Conservation (phyloP, 108 stramenopile species). For the Cyclotella cryptica region DNA sequence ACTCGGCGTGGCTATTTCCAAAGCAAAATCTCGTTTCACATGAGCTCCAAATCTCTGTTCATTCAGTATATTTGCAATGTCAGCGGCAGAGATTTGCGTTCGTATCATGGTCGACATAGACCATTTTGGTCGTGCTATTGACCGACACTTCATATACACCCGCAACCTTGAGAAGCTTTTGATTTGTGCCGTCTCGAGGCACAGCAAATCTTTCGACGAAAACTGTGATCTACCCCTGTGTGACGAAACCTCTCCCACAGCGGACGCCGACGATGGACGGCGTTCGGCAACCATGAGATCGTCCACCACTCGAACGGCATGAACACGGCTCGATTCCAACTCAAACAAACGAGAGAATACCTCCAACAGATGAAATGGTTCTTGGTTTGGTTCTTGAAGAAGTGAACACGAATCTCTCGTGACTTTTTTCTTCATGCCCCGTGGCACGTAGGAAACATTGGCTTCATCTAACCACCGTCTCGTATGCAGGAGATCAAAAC, state of each 20-base stretch:
- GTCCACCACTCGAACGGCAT: conserved; percentile 30
- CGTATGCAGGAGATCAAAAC: conserved; percentile 37
- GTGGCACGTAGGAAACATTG: background rate
- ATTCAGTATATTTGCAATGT: conserved; percentile 58
- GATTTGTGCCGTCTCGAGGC: conserved; percentile 61
- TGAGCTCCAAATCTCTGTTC: conserved; percentile 50
- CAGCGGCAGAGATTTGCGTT: conserved; percentile 44
- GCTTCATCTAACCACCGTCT: conserved; percentile 44
- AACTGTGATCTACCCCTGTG: conserved; percentile 54
- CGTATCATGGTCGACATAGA: conserved; percentile 68
- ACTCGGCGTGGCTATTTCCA: conserved; percentile 16
- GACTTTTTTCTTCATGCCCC: no score
- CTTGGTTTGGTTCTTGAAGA: conserved; percentile 44
- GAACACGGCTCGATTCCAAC: conserved; percentile 42
- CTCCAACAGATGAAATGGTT: conserved; percentile 51
- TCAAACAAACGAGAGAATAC: conserved; percentile 41
- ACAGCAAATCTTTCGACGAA: conserved; percentile 66
- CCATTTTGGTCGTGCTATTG: conserved; percentile 59
- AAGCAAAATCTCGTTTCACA: conserved; percentile 53
- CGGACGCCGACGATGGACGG: conserved; percentile 1
- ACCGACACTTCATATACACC: conserved; percentile 59
- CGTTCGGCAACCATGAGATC: conserved; percentile 7
- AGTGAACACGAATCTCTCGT: conserved; percentile 40
- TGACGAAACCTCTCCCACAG: conserved; percentile 1
- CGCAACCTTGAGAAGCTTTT: conserved; percentile 34